phyloP scores from a whole-genome alignment of 2,329 filamentous ascomycete genomes.

The Sarocladium kiliense region DNA sequence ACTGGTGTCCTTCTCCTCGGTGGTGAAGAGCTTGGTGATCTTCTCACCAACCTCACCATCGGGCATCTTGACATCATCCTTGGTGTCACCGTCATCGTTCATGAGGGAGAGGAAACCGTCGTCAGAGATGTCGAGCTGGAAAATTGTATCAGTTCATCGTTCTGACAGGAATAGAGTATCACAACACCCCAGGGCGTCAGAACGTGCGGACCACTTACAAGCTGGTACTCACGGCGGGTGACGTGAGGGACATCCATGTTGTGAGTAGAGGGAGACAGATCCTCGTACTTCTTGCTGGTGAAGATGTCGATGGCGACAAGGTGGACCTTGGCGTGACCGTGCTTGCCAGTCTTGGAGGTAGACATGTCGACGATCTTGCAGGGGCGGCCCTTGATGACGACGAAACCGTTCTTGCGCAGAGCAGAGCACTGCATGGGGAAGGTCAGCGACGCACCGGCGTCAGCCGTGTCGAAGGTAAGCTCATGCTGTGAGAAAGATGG shows the following conservation, averaged over 20 bases:
- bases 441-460: conserved; percentile 92
- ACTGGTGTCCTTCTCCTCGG: conserved; percentile 92
- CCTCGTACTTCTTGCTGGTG: conserved; percentile 99
- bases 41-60: conserved; percentile 84
- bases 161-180: background rate
- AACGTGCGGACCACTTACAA: conserved; percentile 59
- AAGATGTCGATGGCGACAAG: conserved; percentile 98
- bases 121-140: conserved; percentile 86
- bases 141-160: conserved; percentile 14
- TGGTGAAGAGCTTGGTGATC: conserved; percentile 73
- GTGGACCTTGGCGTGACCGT: conserved; percentile 99
- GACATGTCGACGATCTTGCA: conserved; percentile 99
- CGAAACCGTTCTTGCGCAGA: conserved; percentile 97
- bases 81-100: conserved; percentile 76
- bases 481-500: conserved; percentile 50
- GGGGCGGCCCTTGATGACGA: conserved; percentile 96
- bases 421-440: conserved; percentile 99
- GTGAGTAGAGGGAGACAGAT: conserved; percentile 95
- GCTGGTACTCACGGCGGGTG: conserved; percentile 82
- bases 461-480: conserved; percentile 79
- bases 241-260: conserved; percentile 99
- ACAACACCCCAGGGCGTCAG: conserved; percentile 7
- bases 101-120: conserved; percentile 95
- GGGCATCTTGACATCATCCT: conserved; percentile 93
- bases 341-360: conserved; percentile 99